These are phyloP conservation scores for Fusarium falciforme DNA, from an alignment of 2,329 filamentous ascomycete genomes.

Conservation along the genomic window DNA sequence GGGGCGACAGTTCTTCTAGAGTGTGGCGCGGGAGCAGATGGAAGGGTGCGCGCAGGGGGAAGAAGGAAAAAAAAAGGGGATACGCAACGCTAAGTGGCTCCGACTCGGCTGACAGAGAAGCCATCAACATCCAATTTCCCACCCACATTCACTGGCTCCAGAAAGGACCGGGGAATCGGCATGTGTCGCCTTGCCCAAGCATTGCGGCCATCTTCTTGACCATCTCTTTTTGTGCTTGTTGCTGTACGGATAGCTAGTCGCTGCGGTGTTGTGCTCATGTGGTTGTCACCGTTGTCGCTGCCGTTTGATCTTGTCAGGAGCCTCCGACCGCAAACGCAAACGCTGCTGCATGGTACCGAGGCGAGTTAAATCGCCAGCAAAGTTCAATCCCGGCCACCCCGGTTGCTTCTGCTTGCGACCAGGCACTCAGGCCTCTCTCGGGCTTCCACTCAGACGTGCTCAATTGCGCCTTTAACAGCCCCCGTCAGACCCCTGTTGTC, in stretches of 20 bases:
- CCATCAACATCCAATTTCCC: conserved; percentile 46
- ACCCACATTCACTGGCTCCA: conserved; percentile 36
- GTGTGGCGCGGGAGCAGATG: conserved; percentile 28
- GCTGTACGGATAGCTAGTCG: conserved; percentile 6
- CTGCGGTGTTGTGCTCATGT: conserved; percentile 14
- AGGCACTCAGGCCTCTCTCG: conserved; percentile 12
- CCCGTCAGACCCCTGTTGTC: conserved; percentile 33
- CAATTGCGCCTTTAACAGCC: conserved; percentile 40
- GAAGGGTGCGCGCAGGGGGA: not conserved
- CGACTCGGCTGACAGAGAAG: conserved; percentile 40
- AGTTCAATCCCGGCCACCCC: conserved; percentile 21
- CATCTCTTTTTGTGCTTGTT: conserved; percentile 4
- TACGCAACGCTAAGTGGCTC: conserved; percentile 38
- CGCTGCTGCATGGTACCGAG: conserved; percentile 10
- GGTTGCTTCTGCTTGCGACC: conserved; percentile 34
- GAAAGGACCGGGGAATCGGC: conserved; percentile 31
- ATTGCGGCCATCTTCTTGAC: conserved; percentile 9
- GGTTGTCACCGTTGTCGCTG: conserved; percentile 8
- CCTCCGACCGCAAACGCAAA: conserved; percentile 7
- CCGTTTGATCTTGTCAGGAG: not conserved
- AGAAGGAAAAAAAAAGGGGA: conserved; percentile 31
- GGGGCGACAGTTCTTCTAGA: conserved; percentile 20
- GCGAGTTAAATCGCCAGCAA: conserved; percentile 12
- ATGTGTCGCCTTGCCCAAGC: conserved; percentile 27
- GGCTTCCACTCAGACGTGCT: conserved; percentile 21